These are phyloP conservation scores for Rhynchospora pubera DNA, from an alignment of 176 grass and related monocot species.

Conservation along the genomic window DNA sequence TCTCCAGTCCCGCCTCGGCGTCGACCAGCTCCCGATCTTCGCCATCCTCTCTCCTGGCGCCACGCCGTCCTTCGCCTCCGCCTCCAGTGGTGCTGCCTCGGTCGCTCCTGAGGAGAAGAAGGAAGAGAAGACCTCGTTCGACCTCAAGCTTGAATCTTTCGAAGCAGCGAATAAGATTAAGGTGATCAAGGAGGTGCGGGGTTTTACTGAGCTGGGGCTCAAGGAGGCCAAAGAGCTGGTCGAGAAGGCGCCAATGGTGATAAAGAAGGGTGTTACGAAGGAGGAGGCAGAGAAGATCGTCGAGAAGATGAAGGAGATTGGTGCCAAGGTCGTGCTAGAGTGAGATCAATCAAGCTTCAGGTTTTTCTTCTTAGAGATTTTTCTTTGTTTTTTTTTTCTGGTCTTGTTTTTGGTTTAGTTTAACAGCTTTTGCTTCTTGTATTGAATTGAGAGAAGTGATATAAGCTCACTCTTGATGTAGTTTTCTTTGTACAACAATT, in stretches of 20 bases:
- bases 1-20: constrained; percentile 62
- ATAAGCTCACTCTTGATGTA: background rate
- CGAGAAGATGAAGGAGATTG: constrained; percentile 13
- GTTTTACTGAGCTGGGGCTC: constrained; percentile 61
- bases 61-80: constrained; percentile 8
- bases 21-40: constrained; percentile 66
- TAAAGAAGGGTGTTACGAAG: constrained; percentile 26
- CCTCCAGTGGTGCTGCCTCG: constrained; percentile 11
- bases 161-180: constrained; percentile 87
- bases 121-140: constrained; percentile 87
- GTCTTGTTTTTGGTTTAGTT: background rate
- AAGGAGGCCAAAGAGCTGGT: constrained; percentile 98
- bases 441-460: constrained; percentile 9
- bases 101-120: constrained; percentile 42
- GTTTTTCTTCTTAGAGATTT: constrained; percentile 2
- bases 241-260: constrained; percentile 79
- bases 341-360: constrained; percentile 23
- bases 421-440: constrained; percentile 19
- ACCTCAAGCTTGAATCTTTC: constrained; percentile 86
- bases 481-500: background rate
- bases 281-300: no score
- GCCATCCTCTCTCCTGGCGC: constrained; percentile 63
- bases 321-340: constrained; percentile 84
- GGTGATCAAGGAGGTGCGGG: constrained; percentile 90
- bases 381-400: constrained; percentile 26